Percentiles rank a stretch among this genome's conserved stretches.
These are phyloP conservation scores for Lactuca sativa DNA, from an alignment of 129 eudicot genomes.

Conservation along the genomic window DNA sequence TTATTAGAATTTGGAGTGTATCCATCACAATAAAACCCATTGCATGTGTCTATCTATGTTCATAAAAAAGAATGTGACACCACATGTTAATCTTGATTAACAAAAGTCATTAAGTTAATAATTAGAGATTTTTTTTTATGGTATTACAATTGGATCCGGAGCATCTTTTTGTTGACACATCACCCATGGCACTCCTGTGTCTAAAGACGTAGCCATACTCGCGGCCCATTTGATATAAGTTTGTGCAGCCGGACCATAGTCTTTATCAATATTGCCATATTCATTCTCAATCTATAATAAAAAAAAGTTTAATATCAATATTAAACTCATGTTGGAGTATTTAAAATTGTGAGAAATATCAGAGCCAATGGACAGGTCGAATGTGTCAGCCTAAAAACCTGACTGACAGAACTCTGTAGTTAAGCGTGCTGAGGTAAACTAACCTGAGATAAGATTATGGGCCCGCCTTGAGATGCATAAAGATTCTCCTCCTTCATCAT, in stretches of 20 bases:
- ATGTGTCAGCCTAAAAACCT: neutral
- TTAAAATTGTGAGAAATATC: neutral
- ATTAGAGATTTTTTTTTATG: neutral
- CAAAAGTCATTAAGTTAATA: neutral
- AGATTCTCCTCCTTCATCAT: conserved; percentile 83
- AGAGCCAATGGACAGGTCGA: neutral
- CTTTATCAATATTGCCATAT: conserved; percentile 69
- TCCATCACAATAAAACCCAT: conserved; percentile 94
- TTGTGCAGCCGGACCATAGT: conserved; percentile 63
- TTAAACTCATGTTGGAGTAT: neutral
- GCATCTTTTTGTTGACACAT: conserved; percentile 97
- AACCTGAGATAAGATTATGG: conserved; percentile 92
- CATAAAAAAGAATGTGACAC: neutral
- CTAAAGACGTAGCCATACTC: conserved; percentile 76
- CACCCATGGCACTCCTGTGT: conserved; percentile 99
- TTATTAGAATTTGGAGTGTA: conserved; percentile 77
- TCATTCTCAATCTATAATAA: conserved; percentile 84
- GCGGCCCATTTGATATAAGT: conserved; percentile 93
- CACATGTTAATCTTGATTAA: neutral
- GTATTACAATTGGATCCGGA: conserved; percentile 74
- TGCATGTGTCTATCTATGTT: conserved; percentile 86
- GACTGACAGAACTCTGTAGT: neutral
- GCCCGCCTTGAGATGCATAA: conserved; percentile 97
- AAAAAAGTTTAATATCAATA: neutral
- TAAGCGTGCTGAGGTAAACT: conserved; percentile 15